Base-by-base conservation (phyloP, 805 yeast genomes). In the Ogataea glucozyma region DNA sequence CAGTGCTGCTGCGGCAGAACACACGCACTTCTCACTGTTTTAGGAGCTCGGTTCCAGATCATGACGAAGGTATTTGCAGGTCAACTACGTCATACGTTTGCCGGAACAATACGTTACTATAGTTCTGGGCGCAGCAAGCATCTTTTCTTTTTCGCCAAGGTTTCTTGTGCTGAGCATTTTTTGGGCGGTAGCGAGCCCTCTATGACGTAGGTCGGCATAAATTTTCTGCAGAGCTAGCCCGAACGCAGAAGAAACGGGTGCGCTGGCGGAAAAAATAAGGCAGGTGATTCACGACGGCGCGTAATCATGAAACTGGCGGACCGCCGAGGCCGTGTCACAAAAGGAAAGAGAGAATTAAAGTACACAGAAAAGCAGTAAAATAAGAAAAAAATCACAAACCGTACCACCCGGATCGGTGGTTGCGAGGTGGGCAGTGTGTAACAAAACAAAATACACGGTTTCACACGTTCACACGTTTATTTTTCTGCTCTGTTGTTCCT, bases 101-200 rank as follows among this genome's bases (percentile, higher is more conserved):
- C 14, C n/a, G 16, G 10, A 23, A 34, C 38, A 34, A 34, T 34
- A 34, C 3, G 38, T 24, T 10, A 10, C 29, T 23, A 24, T 22
- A 34, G 29, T 24, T 23, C 17, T 20, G 14, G 20, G 14, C 2
- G 38, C 21, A 24, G 21, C 4, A 4, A 21, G 14, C 13, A 6
- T 34, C 38, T 22, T 34, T 34, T 34, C 29, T 34, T 34, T 34
- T 34, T 22, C n/a, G 29, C 6, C 9, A n/a, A 10, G 10, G 6
- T 16, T 12, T 24, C 26, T 34, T 34, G 38, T 34, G 18, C 17
- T 9, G 4, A 3, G 7, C 12, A 16, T n/a, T 34, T 34, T 34
- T 22, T 23, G 38, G 38, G 38, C 38, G 26, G 30, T 34, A 34
- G 38, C 29, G 38, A 34, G 38, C 29, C 38, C 29, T 22, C 38